A percentile compares a stretch with the other conserved stretches of the same genome.
phyloP scores from a whole-genome alignment of 495 filamentous ascomycete genomes.

The Aspergillus incahuasiensis region DNA sequence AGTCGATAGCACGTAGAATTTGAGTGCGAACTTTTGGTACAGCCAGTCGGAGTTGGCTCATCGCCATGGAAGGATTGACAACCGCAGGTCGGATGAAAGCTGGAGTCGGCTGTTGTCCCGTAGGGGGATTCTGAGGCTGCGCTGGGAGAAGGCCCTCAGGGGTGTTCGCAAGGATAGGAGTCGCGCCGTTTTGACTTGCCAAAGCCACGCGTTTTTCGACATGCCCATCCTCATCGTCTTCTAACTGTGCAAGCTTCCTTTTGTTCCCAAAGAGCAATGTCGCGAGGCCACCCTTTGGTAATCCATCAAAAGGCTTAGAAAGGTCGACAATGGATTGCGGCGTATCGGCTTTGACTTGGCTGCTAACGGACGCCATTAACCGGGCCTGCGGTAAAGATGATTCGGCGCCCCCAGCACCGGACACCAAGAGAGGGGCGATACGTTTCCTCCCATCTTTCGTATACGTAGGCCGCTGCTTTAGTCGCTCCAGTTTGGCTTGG shows the following conservation, averaged over 20 bases:
- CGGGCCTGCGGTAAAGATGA: constrained; percentile 84
- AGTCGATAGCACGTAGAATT: constrained; percentile 56
- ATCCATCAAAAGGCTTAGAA: constrained; percentile 88
- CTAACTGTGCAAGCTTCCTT: constrained; percentile 65
- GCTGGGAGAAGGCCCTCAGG: constrained; percentile 71
- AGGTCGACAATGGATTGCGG: constrained; percentile 86
- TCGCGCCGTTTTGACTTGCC: constrained; percentile 58
- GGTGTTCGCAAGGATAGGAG: constrained; percentile 70
- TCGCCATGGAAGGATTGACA: constrained; percentile 67
- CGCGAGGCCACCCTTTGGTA: constrained; percentile 84
- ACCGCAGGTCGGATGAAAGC: constrained; percentile 87
- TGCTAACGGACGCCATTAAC: constrained; percentile 64
- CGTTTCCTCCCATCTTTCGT: constrained; percentile 97
- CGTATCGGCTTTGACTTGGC: constrained; percentile 58
- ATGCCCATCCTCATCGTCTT: constrained; percentile 64
- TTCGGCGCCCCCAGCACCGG: constrained; percentile 72
- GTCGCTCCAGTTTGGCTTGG: constrained; percentile 63
- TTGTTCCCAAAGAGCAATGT: constrained; percentile 89
- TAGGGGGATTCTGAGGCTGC: constrained; percentile 46
- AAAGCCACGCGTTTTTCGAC: constrained; percentile 57
- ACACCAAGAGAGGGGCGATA: constrained; percentile 86
- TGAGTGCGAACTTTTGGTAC: constrained; percentile 82
- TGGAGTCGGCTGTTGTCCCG: constrained; percentile 66
- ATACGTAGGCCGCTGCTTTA: constrained; percentile 88
- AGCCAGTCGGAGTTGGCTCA: constrained; percentile 83